A percentile compares a stretch with the other conserved stretches of the same genome.
Conservation (phyloP, 2,329 filamentous ascomycete species). For the Pyrenochaeta sp. region DNA sequence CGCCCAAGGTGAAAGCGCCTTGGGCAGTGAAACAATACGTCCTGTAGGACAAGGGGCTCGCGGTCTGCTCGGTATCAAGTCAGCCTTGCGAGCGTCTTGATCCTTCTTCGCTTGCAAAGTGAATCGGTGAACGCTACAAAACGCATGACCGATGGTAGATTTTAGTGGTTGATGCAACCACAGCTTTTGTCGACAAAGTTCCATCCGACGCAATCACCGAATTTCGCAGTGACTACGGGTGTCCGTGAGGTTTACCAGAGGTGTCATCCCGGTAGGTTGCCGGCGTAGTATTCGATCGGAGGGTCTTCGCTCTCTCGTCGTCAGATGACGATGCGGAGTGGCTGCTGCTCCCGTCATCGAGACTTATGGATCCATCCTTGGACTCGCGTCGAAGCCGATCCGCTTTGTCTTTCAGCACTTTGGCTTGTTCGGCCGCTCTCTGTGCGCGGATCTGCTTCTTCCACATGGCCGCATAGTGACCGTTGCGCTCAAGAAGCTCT, state of each 20-base stretch:
- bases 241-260: slow-evolving; percentile 35
- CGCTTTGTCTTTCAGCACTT: slow-evolving; percentile 58
- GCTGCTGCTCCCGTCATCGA: slow-evolving; percentile 50
- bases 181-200: too few species aligned
- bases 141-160: too few species aligned
- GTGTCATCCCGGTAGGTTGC: slow-evolving; percentile 18
- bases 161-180: too few species aligned
- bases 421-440: slow-evolving; percentile 58
- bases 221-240: slow-evolving; percentile 37
- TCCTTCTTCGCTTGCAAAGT: too few species aligned
- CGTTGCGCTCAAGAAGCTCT: slow-evolving; percentile 56
- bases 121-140: too few species aligned
- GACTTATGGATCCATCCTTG: slow-evolving; percentile 49
- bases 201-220: too few species aligned
- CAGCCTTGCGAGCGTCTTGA: neutral
- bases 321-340: slow-evolving; percentile 41
- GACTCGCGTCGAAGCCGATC: slow-evolving; percentile 57
- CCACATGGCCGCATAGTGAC: slow-evolving; percentile 60
- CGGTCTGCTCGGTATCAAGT: neutral
- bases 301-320: slow-evolving; percentile 41
- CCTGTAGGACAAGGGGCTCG: neutral
- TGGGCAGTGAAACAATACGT: neutral
- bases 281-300: slow-evolving; percentile 13
- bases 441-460: slow-evolving; percentile 61
- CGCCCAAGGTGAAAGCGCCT: neutral